phyloP scores from a whole-genome alignment of 305 asterid species.

The Fraxinus paxiana region DNA sequence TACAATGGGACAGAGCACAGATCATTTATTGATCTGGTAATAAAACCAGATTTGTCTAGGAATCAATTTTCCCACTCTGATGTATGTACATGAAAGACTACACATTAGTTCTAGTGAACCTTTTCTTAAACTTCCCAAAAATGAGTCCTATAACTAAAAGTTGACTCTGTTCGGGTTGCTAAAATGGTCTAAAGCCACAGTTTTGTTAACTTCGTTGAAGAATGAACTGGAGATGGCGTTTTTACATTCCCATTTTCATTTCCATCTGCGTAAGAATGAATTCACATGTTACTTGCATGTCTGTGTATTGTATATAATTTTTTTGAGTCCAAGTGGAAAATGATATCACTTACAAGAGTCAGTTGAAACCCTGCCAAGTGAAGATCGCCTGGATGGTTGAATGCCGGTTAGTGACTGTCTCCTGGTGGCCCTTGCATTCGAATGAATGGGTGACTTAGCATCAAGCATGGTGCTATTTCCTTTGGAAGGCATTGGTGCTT shows the following conservation, averaged over 20 bases:
- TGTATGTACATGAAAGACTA: conserved; percentile 21
- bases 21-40: neutral
- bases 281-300: neutral
- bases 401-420: conserved; percentile 71
- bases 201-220: conserved; percentile 45
- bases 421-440: conserved; percentile 50
- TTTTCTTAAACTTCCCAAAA: conserved; percentile 1
- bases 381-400: conserved; percentile 46
- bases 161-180: neutral
- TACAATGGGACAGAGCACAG: neutral
- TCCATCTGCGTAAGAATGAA: conserved; percentile 32
- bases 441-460: conserved; percentile 45
- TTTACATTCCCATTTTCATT: conserved; percentile 43
- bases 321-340: neutral
- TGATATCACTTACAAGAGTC: conserved; percentile 43
- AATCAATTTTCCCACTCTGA: neutral
- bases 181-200: conserved; percentile 48
- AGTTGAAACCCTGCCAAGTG: conserved; percentile 48
- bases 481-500: conserved; percentile 34
- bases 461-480: conserved; percentile 27
- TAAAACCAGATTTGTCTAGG: neutral
- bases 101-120: neutral
- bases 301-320: neutral
- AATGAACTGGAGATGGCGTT: conserved; percentile 52
- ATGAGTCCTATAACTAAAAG: conserved; percentile 21